A percentile compares a stretch with the other conserved stretches of the same genome.
phyloP scores from a whole-genome alignment of 73 alveolate genomes.

The Symbiodinium natans region DNA sequence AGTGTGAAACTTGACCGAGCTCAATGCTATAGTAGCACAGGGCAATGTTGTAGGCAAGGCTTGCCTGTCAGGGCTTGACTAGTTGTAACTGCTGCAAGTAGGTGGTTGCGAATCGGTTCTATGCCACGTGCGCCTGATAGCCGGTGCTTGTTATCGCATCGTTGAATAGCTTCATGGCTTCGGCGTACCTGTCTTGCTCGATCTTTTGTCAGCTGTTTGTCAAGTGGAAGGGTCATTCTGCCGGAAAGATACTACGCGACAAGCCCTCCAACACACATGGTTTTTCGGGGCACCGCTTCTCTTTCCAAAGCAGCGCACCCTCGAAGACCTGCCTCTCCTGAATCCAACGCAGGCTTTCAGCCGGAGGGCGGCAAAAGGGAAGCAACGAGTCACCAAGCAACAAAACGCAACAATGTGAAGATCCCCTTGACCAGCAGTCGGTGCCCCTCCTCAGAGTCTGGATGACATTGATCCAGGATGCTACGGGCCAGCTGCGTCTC shows the following conservation, averaged over 20 bases:
- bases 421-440: not conserved
- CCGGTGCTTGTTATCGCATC: slow-evolving; percentile 75
- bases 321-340: slow-evolving; percentile 88
- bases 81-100: not conserved
- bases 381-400: no score
- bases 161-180: slow-evolving; percentile 88
- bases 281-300: slow-evolving; percentile 57
- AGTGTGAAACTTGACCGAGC: not conserved
- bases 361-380: not conserved
- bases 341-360: not conserved
- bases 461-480: slow-evolving; percentile 91
- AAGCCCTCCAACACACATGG: not conserved
- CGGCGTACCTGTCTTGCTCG: not conserved
- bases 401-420: no score
- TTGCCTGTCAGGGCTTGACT: slow-evolving; percentile 95
- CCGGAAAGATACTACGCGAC: not conserved
- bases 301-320: slow-evolving; percentile 93
- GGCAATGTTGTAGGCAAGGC: slow-evolving; percentile 99
- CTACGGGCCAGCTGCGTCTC: slow-evolving; percentile 91
- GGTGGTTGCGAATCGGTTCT: not conserved
- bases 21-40: slow-evolving; percentile 98
- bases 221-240: no score
- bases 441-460: slow-evolving; percentile 40
- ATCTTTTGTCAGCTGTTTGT: no score
- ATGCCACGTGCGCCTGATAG: slow-evolving; percentile 10